phyloP scores from a whole-genome alignment of 78 protist species.

The Emiliania huxleyi region DNA sequence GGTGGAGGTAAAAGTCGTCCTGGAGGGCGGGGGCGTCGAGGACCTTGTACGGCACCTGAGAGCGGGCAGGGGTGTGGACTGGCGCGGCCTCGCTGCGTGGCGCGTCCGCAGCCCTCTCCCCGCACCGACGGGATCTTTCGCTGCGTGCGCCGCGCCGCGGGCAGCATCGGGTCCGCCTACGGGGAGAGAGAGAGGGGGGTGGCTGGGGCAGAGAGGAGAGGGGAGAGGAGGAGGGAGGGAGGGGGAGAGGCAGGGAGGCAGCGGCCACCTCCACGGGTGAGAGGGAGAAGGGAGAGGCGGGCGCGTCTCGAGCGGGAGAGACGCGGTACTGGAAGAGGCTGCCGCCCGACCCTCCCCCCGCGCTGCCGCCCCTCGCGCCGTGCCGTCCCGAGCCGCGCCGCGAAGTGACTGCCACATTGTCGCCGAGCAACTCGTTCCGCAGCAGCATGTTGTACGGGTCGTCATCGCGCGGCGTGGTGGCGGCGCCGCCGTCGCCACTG shows the following conservation, averaged over 20 bases:
- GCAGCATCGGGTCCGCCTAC: neutral
- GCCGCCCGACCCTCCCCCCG: too few relatives aligned
- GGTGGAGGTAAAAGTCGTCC: conserved; percentile 57
- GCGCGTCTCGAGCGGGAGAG: too few relatives aligned
- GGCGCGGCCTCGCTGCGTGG: too few relatives aligned
- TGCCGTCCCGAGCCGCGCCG: neutral
- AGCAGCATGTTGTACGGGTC: neutral
- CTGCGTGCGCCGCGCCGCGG: neutral
- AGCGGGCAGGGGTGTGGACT: too few relatives aligned
- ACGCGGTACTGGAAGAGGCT: neutral
- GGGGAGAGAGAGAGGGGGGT: neutral
- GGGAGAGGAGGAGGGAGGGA: neutral
- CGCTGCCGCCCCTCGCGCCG: too few relatives aligned
- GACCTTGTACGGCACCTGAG: neutral
- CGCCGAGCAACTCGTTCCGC: neutral
- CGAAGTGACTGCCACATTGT: neutral
- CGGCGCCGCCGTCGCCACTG: neutral
- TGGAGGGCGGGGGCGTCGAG: neutral
- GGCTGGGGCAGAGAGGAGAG: neutral
- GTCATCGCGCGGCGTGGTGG: neutral
- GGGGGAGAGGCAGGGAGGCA: too few relatives aligned
- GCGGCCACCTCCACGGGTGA: too few relatives aligned
- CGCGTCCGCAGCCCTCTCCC: too few relatives aligned
- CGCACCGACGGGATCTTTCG: neutral
- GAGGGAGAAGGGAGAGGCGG: too few relatives aligned